phyloP scores from a whole-genome alignment of 257 asterid species.

The Lycium barbarum region DNA sequence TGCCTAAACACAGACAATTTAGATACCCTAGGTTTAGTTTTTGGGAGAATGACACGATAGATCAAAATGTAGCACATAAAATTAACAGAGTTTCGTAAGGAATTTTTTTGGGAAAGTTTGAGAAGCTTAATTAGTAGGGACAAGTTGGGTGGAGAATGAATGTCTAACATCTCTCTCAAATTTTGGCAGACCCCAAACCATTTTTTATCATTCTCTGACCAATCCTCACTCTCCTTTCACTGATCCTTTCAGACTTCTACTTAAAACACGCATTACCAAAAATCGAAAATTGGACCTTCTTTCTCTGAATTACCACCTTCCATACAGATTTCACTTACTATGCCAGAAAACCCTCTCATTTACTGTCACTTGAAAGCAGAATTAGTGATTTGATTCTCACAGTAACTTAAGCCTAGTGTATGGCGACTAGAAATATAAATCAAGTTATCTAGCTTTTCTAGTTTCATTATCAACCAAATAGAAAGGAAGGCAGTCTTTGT shows the following conservation, averaged over 20 bases:
- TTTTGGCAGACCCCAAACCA: neutral
- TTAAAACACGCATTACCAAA: neutral
- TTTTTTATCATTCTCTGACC: neutral
- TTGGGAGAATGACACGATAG: neutral
- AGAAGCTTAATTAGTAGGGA: slow-evolving; percentile 3
- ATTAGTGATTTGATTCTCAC: neutral
- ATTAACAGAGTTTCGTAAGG: neutral
- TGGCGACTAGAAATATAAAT: neutral
- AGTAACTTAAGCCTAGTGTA: slow-evolving; percentile 24
- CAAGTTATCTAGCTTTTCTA: neutral
- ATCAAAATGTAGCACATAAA: slow-evolving; percentile 7
- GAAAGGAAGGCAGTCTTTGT: neutral
- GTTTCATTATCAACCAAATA: slow-evolving; percentile 8
- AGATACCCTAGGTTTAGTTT: neutral
- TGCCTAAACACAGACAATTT: neutral
- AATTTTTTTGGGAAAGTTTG: neutral
- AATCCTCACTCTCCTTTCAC: neutral
- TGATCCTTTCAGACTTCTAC: neutral
- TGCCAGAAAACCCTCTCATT: neutral
- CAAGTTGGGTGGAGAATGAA: slow-evolving; percentile 2
- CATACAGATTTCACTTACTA: slow-evolving; percentile 17
- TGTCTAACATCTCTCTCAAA: neutral
- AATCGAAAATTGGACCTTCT: neutral
- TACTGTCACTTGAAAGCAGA: neutral
- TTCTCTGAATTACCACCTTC: slow-evolving; percentile 2